A percentile compares a stretch with the other conserved stretches of the same genome.
Conservation (phyloP, 164 flowering plant species). For the Protea cynaroides region DNA sequence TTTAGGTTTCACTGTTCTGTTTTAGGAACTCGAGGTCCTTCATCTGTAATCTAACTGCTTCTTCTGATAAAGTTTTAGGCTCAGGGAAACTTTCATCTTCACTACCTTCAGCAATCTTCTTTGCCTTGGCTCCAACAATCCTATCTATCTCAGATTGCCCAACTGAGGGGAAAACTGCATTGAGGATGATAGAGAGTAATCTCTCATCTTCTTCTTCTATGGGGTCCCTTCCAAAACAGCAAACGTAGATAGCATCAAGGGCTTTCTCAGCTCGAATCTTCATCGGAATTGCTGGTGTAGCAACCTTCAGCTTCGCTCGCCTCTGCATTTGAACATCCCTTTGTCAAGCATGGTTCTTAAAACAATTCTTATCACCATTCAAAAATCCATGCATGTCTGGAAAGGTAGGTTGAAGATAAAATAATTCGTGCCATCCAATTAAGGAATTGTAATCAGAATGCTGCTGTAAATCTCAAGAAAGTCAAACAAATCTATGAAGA, state of each 20-base stretch:
- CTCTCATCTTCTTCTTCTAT: constrained; percentile 81
- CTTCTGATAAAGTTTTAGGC: constrained; percentile 59
- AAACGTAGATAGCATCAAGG: constrained; percentile 70
- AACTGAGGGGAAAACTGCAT: constrained; percentile 58
- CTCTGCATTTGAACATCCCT: constrained; percentile 39
- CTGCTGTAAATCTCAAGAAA: too few relatives aligned
- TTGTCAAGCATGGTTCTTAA: too few relatives aligned
- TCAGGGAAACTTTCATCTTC: constrained; percentile 32
- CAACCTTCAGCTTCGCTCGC: constrained; percentile 43
- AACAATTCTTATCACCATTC: too few relatives aligned
- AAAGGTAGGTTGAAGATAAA: too few relatives aligned
- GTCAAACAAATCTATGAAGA: too few relatives aligned
- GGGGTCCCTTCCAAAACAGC: constrained; percentile 66
- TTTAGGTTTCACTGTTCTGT: constrained; percentile 40
- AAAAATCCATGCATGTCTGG: too few relatives aligned
- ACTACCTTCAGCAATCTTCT: constrained; percentile 49
- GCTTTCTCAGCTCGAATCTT: constrained; percentile 80
- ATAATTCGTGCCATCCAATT: too few relatives aligned
- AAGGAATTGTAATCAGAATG: too few relatives aligned
- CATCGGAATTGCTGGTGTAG: constrained; percentile 65
- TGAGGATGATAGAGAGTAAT: constrained; percentile 53
- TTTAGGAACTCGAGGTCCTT: constrained; percentile 79
- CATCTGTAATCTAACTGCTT: constrained; percentile 73
- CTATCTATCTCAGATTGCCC: constrained; percentile 32
- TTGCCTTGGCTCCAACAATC: constrained; percentile 56